Conservation (phyloP, 352 stramenopile species). For the Pythium chondricola region DNA sequence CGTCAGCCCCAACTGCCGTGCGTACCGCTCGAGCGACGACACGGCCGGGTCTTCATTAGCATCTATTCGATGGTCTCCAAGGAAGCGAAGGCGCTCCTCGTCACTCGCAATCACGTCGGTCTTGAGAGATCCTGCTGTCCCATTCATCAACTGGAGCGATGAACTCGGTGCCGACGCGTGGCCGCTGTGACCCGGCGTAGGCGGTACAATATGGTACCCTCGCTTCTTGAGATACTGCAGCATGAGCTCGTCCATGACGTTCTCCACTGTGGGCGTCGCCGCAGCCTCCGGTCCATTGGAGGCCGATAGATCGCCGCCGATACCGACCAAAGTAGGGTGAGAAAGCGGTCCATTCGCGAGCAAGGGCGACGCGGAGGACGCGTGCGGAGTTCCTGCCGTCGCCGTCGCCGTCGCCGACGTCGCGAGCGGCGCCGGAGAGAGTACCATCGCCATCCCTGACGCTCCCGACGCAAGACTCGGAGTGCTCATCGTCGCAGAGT, state of each 20-base stretch:
- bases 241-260: constrained; percentile 61
- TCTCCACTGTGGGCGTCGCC: constrained; percentile 6
- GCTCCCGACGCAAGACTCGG: neutral
- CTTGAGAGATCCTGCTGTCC: no score
- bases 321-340: no score
- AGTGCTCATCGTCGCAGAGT: constrained; percentile 11
- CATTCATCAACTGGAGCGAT: constrained; percentile 2
- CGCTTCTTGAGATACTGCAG: constrained; percentile 55
- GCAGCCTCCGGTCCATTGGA: neutral
- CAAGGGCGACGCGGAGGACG: neutral
- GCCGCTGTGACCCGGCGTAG: neutral
- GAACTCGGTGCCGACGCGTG: constrained; percentile 15
- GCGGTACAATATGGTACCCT: constrained; percentile 41
- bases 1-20: constrained; percentile 51
- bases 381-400: neutral
- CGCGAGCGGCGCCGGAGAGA: neutral
- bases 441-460: neutral
- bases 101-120: constrained; percentile 11
- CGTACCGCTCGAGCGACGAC: constrained; percentile 48
- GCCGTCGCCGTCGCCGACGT: neutral
- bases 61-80: constrained; percentile 21
- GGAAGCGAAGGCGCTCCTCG: constrained; percentile 23
- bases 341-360: no score
- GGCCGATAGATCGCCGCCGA: no score
- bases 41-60: constrained; percentile 8